These are phyloP conservation scores for Skeletonema costatum DNA, from an alignment of 108 stramenopile species.

Conservation along the genomic window DNA sequence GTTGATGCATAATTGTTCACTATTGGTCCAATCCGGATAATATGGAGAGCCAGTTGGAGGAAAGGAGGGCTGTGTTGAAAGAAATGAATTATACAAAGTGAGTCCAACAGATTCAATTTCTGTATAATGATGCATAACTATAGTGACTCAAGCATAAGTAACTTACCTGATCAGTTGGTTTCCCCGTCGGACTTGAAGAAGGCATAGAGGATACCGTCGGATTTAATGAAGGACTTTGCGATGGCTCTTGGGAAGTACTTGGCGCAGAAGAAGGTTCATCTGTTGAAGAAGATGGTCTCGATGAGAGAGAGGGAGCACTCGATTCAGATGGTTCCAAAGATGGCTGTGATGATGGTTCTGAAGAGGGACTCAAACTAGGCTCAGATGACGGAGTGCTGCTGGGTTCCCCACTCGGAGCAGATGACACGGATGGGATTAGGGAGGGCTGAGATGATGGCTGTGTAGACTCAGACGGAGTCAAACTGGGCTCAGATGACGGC, in stretches of 20 bases:
- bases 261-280: not conserved
- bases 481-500: not conserved
- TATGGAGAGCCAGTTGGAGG: conserved; percentile 31
- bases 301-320: not conserved
- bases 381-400: not conserved
- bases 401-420: not conserved
- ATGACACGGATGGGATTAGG: not conserved
- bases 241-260: not conserved
- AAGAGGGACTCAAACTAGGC: not conserved
- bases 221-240: not conserved
- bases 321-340: not conserved
- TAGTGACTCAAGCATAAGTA: not conserved
- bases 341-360: not conserved
- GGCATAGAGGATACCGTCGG: not conserved
- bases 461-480: not conserved
- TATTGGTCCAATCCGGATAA: conserved; percentile 36
- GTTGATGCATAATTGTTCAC: conserved; percentile 23
- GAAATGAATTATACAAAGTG: not conserved
- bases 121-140: not conserved
- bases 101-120: not conserved
- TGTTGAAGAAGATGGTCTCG: not conserved
- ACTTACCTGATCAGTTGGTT: conserved; percentile 1
- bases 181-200: not conserved
- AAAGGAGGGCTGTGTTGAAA: conserved; percentile 17
- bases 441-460: not conserved